Percentiles rank a stretch among this genome's conserved stretches.
Evolutionary conservation across 352 stramenopile species (phyloP).

Genomic region (Elongisporangium anandrum): DNA sequence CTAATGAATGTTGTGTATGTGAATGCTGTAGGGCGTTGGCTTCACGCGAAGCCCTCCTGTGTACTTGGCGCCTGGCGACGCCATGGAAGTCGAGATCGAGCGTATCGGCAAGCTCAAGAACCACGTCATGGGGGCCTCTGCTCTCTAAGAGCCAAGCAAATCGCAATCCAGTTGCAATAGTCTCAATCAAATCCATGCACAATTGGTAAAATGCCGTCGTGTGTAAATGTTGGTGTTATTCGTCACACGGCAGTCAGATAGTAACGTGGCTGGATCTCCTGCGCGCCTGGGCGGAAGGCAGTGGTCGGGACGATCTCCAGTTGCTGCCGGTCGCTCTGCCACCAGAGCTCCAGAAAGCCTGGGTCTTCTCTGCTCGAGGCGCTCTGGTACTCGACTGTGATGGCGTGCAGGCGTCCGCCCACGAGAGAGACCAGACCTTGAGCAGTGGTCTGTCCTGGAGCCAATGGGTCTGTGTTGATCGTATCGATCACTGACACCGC

Average conservation of each 20-base stretch:
- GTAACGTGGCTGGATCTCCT: slow-evolving; percentile 27
- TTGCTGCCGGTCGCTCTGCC: slow-evolving; percentile 21
- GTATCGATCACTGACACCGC: slow-evolving; percentile 25
- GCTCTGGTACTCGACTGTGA: slow-evolving; percentile 41
- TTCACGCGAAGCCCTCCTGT: slow-evolving; percentile 83
- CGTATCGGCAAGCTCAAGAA: slow-evolving; percentile 87
- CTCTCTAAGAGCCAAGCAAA: slow-evolving; percentile 28
- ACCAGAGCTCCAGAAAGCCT: slow-evolving; percentile 17
- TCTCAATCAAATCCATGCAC: not conserved
- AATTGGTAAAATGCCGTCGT: not conserved
- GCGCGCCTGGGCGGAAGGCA: slow-evolving; percentile 14
- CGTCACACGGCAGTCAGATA: slow-evolving; percentile 3
- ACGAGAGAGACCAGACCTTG: slow-evolving; percentile 15
- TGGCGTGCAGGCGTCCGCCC: slow-evolving; percentile 22
- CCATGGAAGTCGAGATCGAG: slow-evolving; percentile 90
- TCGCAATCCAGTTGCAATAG: too few relatives aligned
- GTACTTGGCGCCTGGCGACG: slow-evolving; percentile 83
- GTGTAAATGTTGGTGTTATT: not conserved
- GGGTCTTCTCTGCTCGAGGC: slow-evolving; percentile 6
- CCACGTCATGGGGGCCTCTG: slow-evolving; percentile 64
- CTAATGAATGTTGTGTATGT: slow-evolving; percentile 1
- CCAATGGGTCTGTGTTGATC: slow-evolving; percentile 16
- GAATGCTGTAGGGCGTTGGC: slow-evolving; percentile 63
- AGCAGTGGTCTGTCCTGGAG: slow-evolving; percentile 5
- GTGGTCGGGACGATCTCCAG: slow-evolving; percentile 16